These are phyloP conservation scores for Tulasnella sp. DNA, from an alignment of 768 basidiomycete species.

Conservation along the genomic window DNA sequence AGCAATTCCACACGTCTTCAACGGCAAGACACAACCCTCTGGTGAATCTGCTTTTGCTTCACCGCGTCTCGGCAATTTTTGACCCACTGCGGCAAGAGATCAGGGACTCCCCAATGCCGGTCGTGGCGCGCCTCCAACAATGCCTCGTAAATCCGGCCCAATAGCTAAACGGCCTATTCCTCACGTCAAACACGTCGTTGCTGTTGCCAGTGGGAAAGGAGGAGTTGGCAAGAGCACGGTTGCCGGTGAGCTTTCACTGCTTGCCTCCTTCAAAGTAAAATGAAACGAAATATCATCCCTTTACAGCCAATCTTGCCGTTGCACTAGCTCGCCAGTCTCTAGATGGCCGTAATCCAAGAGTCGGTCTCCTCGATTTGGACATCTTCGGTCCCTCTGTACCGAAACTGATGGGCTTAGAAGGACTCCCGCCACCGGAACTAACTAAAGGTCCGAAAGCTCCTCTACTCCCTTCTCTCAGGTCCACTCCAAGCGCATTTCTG, in stretches of 20 bases:
- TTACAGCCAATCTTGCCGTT: constrained; percentile 65
- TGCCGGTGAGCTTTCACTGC: constrained; percentile 49
- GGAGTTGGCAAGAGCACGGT: constrained; percentile 94
- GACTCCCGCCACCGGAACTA: constrained; percentile 66
- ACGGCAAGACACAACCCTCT: constrained; percentile 15
- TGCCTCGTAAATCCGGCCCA: constrained; percentile 35
- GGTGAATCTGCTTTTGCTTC: background rate
- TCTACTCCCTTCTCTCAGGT: background rate
- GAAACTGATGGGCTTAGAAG: constrained; percentile 81
- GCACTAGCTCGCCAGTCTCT: constrained; percentile 45
- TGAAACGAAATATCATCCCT: background rate
- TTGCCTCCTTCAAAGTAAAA: background rate
- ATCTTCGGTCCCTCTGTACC: constrained; percentile 94
- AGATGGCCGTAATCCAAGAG: constrained; percentile 38
- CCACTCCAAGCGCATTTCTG: too few species aligned
- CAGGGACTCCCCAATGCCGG: constrained; percentile 37
- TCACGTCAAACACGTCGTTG: too few species aligned
- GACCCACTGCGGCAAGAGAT: background rate
- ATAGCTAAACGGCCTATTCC: constrained; percentile 34
- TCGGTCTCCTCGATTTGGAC: constrained; percentile 89
- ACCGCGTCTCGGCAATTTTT: background rate
- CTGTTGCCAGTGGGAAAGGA: constrained; percentile 92
- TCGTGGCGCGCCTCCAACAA: constrained; percentile 34
- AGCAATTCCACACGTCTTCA: background rate
- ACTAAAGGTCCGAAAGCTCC: constrained; percentile 44